Base-by-base conservation (phyloP, 139 green algal genomes). In the Coelastrella sp. region DNA sequence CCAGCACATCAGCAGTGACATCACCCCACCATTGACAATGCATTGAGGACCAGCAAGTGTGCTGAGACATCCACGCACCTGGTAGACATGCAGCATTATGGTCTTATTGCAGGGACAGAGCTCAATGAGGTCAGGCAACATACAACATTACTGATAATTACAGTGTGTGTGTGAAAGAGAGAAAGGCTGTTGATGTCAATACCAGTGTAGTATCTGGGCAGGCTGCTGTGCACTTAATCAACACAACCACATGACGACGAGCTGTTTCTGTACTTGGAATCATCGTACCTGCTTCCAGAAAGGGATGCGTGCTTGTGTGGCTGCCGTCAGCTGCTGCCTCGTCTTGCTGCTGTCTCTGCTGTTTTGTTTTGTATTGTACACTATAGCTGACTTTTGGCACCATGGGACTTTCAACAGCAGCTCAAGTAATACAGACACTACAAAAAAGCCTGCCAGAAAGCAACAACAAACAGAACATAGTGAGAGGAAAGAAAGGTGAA, bases 271-370 rank as follows among this genome's bases (percentile, higher is more conserved):
- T 49, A 49, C 35, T 49, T 66, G 11, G 49, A 49, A 61, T 49
- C 49, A 68, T 49, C 35, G 35, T 58, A 60, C 80, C 19, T 72
- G 58, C 59, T 58, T 75, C 4, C 49, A 22, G 68, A 87, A 82
- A 1, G 65, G 78, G 19, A 91, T 87, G 61, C 76, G 75, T 59
- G 60, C 20, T 7, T 86, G 87, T n/a, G 87, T 90, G 8, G 60
- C 76, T 57, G 61, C 75, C 6, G 79, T 49, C 15, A 85, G 61
- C 87, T 85, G 27, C 76, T 85, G 27, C 9, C 78, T 72, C 57
- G 78, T 81, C 9, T 20, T 25, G 57, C 76, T 70, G 78, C 25
- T 68, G 63, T 4, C 19, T 27, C 17, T 76, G 68, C 17, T 25
- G 17, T 76, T 49, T 1, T 49, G 35, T 49, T 49, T 49, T 49